A percentile compares a stretch with the other conserved stretches of the same genome.
These are phyloP conservation scores for Eudorina sp. DNA, from an alignment of 139 green algal genomes.

Conservation along the genomic window DNA sequence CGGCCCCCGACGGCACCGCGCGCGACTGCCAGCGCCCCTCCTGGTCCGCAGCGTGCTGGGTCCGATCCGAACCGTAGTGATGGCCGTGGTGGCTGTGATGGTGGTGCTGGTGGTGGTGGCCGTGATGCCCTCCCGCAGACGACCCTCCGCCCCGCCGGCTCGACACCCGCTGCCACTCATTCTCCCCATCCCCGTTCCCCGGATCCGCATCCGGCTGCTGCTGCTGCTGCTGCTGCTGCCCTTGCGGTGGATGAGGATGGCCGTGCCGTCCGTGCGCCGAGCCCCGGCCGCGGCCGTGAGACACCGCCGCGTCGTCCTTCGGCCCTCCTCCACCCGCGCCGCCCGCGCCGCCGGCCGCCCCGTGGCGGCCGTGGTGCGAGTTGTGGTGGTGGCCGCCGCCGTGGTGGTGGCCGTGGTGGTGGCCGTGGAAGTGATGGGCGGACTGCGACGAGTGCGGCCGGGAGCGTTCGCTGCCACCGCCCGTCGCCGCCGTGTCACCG, in stretches of 20 bases:
- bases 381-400: not conserved
- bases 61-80: not conserved
- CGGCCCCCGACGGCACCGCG: not conserved
- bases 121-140: not conserved
- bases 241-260: not conserved
- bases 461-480: not conserved
- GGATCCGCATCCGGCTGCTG: not conserved
- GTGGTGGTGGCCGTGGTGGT: not conserved
- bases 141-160: not conserved
- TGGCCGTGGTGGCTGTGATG: not conserved
- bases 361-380: not conserved
- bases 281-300: not conserved
- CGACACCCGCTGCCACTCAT: constrained; percentile 42
- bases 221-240: not conserved
- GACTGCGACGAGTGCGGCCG: not conserved
- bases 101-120: not conserved
- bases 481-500: not conserved
- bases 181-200: not conserved
- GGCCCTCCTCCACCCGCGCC: not conserved
- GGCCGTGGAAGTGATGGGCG: not conserved
- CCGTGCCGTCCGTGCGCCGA: not conserved
- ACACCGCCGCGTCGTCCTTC: not conserved
- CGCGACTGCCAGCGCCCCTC: constrained; percentile 22
- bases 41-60: not conserved
- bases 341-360: not conserved